Conservation (phyloP, 768 basidiomycete species). For the Suillus plorans region DNA sequence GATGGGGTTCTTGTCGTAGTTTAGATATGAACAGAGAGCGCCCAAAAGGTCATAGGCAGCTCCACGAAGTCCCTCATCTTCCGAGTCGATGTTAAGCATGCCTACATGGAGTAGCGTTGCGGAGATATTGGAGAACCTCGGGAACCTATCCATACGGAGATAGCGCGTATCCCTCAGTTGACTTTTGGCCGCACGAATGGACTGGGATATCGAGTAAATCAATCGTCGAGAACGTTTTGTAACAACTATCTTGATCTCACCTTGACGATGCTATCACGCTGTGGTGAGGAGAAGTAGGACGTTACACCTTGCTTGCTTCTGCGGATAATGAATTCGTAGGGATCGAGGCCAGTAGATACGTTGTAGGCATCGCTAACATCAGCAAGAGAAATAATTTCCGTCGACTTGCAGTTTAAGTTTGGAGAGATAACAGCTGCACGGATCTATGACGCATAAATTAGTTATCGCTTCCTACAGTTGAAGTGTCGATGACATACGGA, state of each 20-base stretch:
- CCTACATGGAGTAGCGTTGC: constrained; percentile 87
- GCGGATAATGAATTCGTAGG: constrained; percentile 80
- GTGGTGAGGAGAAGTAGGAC: constrained; percentile 71
- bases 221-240: not conserved
- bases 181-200: constrained; percentile 75
- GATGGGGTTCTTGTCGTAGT: constrained; percentile 71
- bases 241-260: constrained; percentile 32
- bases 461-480: not conserved
- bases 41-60: constrained; percentile 81
- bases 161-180: constrained; percentile 56
- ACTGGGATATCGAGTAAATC: constrained; percentile 36
- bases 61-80: constrained; percentile 74
- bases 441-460: constrained; percentile 39
- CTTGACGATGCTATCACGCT: constrained; percentile 74
- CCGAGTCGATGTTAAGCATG: constrained; percentile 71
- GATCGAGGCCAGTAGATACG: constrained; percentile 72
- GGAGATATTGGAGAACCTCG: constrained; percentile 80
- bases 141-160: constrained; percentile 60
- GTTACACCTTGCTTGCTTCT: constrained; percentile 69
- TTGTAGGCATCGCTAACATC: constrained; percentile 90
- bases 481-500: constrained; percentile 48
- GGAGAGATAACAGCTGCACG: constrained; percentile 74
- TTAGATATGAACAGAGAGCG: constrained; percentile 74
- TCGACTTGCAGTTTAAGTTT: constrained; percentile 67
- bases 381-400: constrained; percentile 75